Conservation (phyloP, 2,329 filamentous ascomycete genomes). For the Sporothrix phasma region DNA sequence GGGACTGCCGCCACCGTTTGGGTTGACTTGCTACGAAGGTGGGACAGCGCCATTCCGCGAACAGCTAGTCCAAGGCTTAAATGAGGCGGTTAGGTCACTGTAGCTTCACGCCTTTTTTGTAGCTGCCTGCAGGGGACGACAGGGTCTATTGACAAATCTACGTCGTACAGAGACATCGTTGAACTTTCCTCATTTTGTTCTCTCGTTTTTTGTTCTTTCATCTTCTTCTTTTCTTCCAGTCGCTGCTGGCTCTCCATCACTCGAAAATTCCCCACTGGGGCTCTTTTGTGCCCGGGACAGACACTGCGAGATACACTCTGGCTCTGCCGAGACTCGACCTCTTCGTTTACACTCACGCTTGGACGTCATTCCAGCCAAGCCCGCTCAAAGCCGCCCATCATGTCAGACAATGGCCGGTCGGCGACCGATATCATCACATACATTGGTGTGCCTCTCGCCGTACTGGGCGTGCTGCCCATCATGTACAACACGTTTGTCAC, state of each 20-base stretch:
- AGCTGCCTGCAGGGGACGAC: background rate
- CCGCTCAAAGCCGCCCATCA: background rate
- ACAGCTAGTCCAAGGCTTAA: slow-evolving; percentile 7
- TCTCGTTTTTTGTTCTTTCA: background rate
- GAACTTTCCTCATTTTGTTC: background rate
- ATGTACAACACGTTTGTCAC: slow-evolving; percentile 55
- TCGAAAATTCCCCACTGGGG: background rate
- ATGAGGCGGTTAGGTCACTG: background rate
- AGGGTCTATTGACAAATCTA: background rate
- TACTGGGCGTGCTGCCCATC: slow-evolving; percentile 46
- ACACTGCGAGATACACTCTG: background rate
- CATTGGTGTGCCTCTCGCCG: slow-evolving; percentile 28
- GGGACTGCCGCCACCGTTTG: background rate
- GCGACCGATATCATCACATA: slow-evolving; percentile 28
- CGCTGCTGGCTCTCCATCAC: no score
- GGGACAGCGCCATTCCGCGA: background rate
- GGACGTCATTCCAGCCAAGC: background rate
- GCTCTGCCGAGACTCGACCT: background rate
- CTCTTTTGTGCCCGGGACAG: background rate
- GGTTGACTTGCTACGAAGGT: background rate
- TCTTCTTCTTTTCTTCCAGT: background rate
- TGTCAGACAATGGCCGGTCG: slow-evolving; percentile 18
- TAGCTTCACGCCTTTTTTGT: background rate
- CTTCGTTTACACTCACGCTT: background rate
- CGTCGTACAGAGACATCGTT: background rate